Evolutionary conservation across 495 filamentous ascomycete genomes (phyloP), one percentile per base, ranked within the genome.

Genomic region (Cladorrhinum samala): DNA sequence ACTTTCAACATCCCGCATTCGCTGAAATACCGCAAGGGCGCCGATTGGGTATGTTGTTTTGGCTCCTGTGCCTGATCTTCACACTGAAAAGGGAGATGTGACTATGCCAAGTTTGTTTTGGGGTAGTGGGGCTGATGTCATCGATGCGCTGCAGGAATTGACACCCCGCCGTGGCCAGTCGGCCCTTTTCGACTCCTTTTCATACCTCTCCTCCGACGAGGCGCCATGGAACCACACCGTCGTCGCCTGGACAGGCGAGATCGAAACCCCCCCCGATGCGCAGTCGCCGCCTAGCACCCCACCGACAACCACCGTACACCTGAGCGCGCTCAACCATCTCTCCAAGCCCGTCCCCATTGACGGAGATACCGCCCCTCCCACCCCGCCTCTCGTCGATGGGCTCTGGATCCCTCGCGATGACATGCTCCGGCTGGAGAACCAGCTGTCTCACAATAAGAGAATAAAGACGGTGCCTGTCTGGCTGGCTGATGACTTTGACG

Each of bases 201-300:
- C 84, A 16, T 84, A 91, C 67, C 80, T 96, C 20, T 87, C 87
- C 7, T 89, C 89, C 5, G 70, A 85, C 39, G 74, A 85, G 19
- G 80, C 82, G 7, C 78, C 80, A 18, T 96, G 89, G 89, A 85
- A 87, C 59, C 90, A 94, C 70, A 89, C 84, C 0, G 75, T 95
- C 1, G 85, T 96, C 45, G 91, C 86, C 17, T 96, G 91, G 91
- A 92, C 91, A 1, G 91, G 91, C 27, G 91, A 96, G 66, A 86
- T 96, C 42, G 80, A 86, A 48, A 70, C 74, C 2, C 66, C 75
- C 9, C 39, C 69, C 13, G 73, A 81, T 21, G 49, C 66, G 17
- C 43, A 60, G 3, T 66, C 69, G 13, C 68, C 72, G 8, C 68
- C 72, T 14, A 64, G 65, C 43, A 70, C 70, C 7, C 69, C 76